Evolutionary conservation across 306 rosid genomes (phyloP).

Genomic region (Begonia peltatifolia): DNA sequence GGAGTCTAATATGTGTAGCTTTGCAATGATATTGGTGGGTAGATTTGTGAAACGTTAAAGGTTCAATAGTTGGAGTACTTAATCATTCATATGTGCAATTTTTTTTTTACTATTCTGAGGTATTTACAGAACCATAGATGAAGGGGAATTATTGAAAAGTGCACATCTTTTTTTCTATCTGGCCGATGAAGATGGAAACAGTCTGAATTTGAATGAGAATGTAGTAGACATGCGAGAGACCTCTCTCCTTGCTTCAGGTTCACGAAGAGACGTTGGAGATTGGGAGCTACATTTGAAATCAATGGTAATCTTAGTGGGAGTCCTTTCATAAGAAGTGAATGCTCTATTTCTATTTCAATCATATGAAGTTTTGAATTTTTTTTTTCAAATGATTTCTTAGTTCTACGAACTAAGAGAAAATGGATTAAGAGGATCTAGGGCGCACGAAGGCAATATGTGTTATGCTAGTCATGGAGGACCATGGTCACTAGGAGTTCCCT

Average conservation of each 20-base stretch:
- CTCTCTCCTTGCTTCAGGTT: slow-evolving; percentile 69
- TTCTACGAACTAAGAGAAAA: too few species aligned
- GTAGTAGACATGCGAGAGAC: slow-evolving; percentile 25
- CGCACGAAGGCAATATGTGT: too few species aligned
- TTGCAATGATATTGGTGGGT: too few species aligned
- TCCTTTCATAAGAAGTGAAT: not conserved
- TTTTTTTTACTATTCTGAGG: slow-evolving; percentile 15
- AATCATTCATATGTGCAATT: too few species aligned
- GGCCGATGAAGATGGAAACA: slow-evolving; percentile 76
- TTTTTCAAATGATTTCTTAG: too few species aligned
- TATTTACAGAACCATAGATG: slow-evolving; percentile 39
- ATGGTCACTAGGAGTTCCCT: too few species aligned
- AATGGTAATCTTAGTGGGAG: slow-evolving; percentile 31
- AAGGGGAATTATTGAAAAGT: slow-evolving; percentile 28
- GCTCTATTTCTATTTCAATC: not conserved
- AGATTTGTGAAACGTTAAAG: too few species aligned
- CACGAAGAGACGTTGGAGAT: slow-evolving; percentile 63
- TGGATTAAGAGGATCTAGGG: too few species aligned
- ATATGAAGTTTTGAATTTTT: not conserved
- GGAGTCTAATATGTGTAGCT: too few species aligned
- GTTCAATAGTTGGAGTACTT: too few species aligned
- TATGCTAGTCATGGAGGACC: too few species aligned
- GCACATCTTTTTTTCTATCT: slow-evolving; percentile 81
- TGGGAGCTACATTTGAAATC: slow-evolving; percentile 95
- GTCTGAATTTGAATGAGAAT: slow-evolving; percentile 39